Evolutionary conservation across 2,329 filamentous ascomycete species (phyloP).

Genomic region (Cercospora janseana): DNA sequence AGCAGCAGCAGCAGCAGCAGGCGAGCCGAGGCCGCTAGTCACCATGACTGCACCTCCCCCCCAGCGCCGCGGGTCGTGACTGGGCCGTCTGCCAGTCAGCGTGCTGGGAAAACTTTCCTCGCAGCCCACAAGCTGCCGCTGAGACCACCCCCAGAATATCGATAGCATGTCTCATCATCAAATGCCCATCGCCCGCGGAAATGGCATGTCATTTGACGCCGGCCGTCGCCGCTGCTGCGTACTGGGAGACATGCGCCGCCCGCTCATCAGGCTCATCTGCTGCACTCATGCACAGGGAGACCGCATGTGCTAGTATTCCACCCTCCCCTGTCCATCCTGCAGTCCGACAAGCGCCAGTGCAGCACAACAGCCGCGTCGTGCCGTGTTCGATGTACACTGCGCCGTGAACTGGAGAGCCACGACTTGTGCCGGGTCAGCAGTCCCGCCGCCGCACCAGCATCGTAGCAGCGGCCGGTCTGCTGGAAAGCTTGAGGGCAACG

Average conservation of each 20-base stretch:
- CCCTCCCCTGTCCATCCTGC: conserved; percentile 1
- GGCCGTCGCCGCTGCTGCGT: no score
- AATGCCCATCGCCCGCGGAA: not conserved
- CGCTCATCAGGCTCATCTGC: not conserved
- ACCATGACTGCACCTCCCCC: conserved; percentile 5
- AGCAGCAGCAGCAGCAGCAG: no score
- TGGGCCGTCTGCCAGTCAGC: conserved; percentile 14
- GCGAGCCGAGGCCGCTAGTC: conserved; percentile 17
- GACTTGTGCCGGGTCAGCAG: conserved; percentile 7
- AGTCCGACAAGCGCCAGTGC: not conserved
- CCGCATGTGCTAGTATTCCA: not conserved
- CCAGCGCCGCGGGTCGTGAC: conserved; percentile 11
- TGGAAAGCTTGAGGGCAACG: conserved; percentile 15
- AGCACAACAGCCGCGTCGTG: not conserved
- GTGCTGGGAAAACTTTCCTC: conserved; percentile 9
- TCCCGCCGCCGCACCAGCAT: not conserved
- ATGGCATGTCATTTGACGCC: conserved; percentile 2
- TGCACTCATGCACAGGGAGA: not conserved
- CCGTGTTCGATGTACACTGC: not conserved
- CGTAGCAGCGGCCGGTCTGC: conserved; percentile 5
- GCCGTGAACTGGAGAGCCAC: not conserved
- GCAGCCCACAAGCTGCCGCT: conserved; percentile 6
- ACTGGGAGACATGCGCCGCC: no score
- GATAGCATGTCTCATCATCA: conserved; percentile 6
- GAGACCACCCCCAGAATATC: conserved; percentile 5